phyloP scores from a whole-genome alignment of 495 filamentous ascomycete species.

The Acidomyces sp. region DNA sequence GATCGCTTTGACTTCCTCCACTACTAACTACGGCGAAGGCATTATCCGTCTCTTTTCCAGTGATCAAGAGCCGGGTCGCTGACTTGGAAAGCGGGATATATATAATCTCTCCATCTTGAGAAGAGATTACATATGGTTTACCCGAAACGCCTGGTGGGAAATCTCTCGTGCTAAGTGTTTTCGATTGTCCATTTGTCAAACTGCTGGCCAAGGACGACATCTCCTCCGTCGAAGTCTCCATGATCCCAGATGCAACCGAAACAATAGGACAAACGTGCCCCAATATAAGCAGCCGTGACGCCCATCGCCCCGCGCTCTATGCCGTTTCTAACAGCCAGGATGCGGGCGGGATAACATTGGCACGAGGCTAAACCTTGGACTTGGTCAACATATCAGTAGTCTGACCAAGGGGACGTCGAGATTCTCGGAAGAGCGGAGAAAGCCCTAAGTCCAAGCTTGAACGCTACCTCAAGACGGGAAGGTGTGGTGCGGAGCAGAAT shows the following conservation, averaged over 20 bases:
- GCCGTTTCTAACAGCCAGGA: too few species aligned
- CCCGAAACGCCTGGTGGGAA: constrained; percentile 6
- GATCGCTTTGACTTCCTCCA: constrained; percentile 5
- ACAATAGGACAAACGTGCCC: background rate
- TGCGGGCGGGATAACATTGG: too few species aligned
- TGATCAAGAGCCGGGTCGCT: constrained; percentile 8
- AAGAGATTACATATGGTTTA: constrained; percentile 6
- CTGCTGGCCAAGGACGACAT: background rate
- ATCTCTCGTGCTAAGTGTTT: background rate
- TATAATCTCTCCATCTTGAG: constrained; percentile 10
- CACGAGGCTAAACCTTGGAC: background rate
- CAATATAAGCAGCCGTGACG: background rate
- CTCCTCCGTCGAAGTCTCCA: background rate
- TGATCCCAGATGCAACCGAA: background rate
- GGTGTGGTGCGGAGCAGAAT: background rate
- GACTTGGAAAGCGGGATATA: constrained; percentile 12
- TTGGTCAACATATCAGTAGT: background rate
- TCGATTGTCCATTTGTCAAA: background rate
- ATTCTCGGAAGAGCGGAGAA: background rate
- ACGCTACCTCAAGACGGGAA: background rate
- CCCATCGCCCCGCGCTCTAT: too few species aligned
- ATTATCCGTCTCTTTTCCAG: constrained; percentile 12
- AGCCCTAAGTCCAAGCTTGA: background rate
- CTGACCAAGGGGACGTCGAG: background rate
- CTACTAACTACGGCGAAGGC: constrained; percentile 9